Evolutionary conservation across 2,329 filamentous ascomycete species (phyloP).

Genomic region (Microdochium bolleyi): DNA sequence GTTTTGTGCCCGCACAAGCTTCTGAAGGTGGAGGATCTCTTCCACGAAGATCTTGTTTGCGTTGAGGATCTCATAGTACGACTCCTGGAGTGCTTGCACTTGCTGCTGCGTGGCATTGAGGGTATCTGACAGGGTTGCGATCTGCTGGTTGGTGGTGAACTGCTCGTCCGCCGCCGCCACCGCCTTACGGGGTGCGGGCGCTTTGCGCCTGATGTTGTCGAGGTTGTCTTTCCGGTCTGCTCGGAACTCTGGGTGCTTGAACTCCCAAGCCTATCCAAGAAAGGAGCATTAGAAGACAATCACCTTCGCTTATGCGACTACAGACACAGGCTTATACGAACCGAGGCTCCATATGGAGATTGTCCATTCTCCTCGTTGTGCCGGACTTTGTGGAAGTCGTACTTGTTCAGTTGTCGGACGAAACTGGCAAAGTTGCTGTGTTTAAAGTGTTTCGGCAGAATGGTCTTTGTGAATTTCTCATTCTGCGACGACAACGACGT

Average conservation of each 20-base stretch:
- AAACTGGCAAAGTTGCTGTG: slow-evolving; percentile 79
- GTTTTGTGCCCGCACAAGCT: slow-evolving; percentile 49
- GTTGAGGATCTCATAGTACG: slow-evolving; percentile 69
- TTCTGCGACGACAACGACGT: slow-evolving; percentile 49
- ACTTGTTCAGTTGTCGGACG: slow-evolving; percentile 71
- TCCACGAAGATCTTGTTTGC: slow-evolving; percentile 55
- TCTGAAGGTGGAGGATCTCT: slow-evolving; percentile 53
- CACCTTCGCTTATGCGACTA: background rate
- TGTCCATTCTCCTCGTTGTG: slow-evolving; percentile 81
- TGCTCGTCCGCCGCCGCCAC: slow-evolving; percentile 60
- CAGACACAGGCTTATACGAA: slow-evolving; percentile 29
- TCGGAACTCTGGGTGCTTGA: slow-evolving; percentile 94
- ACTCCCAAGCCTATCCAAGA: slow-evolving; percentile 71
- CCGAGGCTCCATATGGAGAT: slow-evolving; percentile 74
- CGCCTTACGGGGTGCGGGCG: slow-evolving; percentile 78
- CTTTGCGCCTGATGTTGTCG: slow-evolving; percentile 93
- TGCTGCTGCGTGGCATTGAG: slow-evolving; percentile 87
- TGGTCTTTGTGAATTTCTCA: slow-evolving; percentile 82
- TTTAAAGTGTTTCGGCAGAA: slow-evolving; percentile 78
- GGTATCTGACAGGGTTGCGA: slow-evolving; percentile 82
- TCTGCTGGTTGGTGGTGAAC: slow-evolving; percentile 75
- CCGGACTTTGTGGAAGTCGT: slow-evolving; percentile 83
- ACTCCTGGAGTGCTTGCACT: slow-evolving; percentile 77
- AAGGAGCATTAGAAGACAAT: background rate
- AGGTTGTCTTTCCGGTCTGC: slow-evolving; percentile 93